These are phyloP conservation scores for Kitagawia praeruptora DNA, from an alignment of 129 eudicot genomes.

Conservation along the genomic window DNA sequence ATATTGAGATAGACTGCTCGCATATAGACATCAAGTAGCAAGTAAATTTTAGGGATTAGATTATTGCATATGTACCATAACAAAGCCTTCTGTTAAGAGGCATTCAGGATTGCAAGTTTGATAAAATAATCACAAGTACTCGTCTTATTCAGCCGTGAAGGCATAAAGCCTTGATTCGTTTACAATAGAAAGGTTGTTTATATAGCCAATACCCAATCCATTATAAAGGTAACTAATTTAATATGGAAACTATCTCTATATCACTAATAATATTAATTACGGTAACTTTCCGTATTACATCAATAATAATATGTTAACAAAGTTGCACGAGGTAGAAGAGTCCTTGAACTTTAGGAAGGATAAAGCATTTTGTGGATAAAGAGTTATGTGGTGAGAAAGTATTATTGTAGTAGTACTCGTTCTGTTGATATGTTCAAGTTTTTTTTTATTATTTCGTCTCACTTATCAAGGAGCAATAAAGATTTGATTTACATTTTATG, in stretches of 20 bases:
- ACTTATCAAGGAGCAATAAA: not conserved
- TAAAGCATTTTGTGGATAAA: not conserved
- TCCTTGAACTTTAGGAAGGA: not conserved
- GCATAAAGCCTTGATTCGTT: too few species aligned
- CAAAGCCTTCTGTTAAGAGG: not conserved
- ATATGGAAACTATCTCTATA: too few species aligned
- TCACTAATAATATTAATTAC: too few species aligned
- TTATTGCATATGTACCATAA: not conserved
- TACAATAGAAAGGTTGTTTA: too few species aligned
- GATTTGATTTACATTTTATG: not conserved
- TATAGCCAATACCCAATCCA: too few species aligned
- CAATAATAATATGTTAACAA: not conserved
- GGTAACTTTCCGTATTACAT: too few species aligned
- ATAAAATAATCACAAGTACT: too few species aligned
- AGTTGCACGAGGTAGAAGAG: not conserved
- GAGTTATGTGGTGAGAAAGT: not conserved
- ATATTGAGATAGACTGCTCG: not conserved
- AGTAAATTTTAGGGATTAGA: not conserved
- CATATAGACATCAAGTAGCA: not conserved
- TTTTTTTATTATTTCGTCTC: not conserved
- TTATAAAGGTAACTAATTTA: too few species aligned
- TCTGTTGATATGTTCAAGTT: not conserved
- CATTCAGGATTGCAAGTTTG: not conserved
- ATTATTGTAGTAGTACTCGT: not conserved
- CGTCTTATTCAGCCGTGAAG: too few species aligned